These are phyloP conservation scores for Eustoma russellianum DNA, from an alignment of 257 asterid species.

Conservation along the genomic window DNA sequence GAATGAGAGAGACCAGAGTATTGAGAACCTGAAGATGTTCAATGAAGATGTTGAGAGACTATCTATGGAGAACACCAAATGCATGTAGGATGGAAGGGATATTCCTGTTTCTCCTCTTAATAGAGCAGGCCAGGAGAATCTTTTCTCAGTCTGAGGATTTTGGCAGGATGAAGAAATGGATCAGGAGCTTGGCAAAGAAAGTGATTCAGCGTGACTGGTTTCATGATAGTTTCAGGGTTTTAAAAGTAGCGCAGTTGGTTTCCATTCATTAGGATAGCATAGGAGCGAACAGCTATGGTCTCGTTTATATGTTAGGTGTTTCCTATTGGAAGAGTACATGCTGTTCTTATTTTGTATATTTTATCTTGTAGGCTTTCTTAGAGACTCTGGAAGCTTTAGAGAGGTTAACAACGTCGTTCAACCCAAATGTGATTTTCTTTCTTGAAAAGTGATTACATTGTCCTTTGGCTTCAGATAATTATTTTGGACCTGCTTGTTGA, in stretches of 20 bases:
- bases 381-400: conserved; percentile 30
- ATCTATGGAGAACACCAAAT: conserved; percentile 32
- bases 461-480: conserved; percentile 18
- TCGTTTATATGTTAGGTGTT: conserved; percentile 28
- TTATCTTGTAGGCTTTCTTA: conserved; percentile 34
- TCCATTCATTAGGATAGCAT: conserved; percentile 24
- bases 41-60: conserved; percentile 25
- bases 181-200: conserved; percentile 1
- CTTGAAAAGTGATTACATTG: conserved; percentile 15
- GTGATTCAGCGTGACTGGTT: conserved; percentile 1
- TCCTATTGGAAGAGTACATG: conserved; percentile 24
- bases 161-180: not conserved
- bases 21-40: conserved; percentile 14
- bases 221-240: conserved; percentile 14
- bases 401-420: conserved; percentile 14
- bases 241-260: conserved; percentile 5
- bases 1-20: conserved; percentile 13
- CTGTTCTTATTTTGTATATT: conserved; percentile 46
- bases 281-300: conserved; percentile 29
- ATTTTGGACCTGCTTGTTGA: conserved; percentile 9
- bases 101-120: conserved; percentile 30
- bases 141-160: conserved; percentile 34
- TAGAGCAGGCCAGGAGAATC: conserved; percentile 34
- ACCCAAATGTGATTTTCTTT: conserved; percentile 20
- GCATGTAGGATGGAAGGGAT: conserved; percentile 34